Conservation (phyloP, 805 yeast species). For the Monosporozyma aquatica region DNA sequence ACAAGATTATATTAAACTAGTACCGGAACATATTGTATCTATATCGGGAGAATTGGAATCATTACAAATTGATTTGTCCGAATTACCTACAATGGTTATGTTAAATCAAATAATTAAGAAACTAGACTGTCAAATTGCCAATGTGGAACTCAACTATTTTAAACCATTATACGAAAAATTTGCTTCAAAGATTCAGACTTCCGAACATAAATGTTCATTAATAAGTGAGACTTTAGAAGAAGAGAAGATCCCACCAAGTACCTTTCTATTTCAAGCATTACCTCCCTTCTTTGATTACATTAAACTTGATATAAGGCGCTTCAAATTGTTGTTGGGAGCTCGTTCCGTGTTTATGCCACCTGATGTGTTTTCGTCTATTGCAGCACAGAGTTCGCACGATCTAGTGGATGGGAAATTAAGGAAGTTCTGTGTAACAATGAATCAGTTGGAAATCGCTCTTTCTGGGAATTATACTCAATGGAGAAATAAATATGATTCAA, state of each 20-base stretch:
- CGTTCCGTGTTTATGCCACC: conserved; percentile 38
- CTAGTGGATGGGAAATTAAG: conserved; percentile 34
- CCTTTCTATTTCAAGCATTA: conserved; percentile 20
- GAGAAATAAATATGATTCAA: conserved; percentile 17
- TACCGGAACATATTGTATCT: conserved; percentile 18
- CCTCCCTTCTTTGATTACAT: conserved; percentile 30
- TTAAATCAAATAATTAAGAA: conserved; percentile 19
- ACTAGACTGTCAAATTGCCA: conserved; percentile 19
- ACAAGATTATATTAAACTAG: conserved; percentile 16
- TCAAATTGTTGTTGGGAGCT: conserved; percentile 31
- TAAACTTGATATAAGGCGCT: conserved; percentile 18
- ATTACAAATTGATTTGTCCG: conserved; percentile 21
- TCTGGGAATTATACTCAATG: conserved; percentile 22
- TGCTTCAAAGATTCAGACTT: conserved; percentile 16
- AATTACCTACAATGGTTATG: conserved; percentile 23
- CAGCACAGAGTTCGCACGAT: conserved; percentile 32
- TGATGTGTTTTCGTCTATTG: conserved; percentile 28
- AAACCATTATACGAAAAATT: conserved; percentile 23
- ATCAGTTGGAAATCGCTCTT: conserved; percentile 19
- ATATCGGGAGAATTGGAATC: conserved; percentile 18
- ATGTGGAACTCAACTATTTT: conserved; percentile 25
- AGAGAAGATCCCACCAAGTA: conserved; percentile 9
- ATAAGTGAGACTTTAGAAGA: conserved; percentile 6
- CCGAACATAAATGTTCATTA: conserved; percentile 15
- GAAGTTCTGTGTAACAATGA: conserved; percentile 24